A percentile compares a stretch with the other conserved stretches of the same genome.
phyloP scores from a whole-genome alignment of 345 rosid genomes.

The Citrus trifoliata region DNA sequence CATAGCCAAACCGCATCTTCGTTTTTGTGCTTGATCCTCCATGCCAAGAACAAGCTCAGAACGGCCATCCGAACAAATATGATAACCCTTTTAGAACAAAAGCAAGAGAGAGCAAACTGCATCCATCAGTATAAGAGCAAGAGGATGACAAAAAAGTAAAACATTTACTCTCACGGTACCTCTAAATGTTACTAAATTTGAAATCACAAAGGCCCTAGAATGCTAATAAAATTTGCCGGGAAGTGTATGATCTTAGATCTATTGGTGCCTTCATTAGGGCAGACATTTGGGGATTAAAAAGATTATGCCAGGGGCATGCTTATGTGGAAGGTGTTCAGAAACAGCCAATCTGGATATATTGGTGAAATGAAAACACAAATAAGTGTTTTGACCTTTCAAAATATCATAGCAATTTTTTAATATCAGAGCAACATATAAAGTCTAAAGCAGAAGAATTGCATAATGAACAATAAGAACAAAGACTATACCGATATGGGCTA shows the following conservation, averaged over 20 bases:
- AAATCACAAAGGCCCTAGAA: neutral
- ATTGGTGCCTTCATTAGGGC: neutral
- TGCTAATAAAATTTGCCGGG: neutral
- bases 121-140: constrained; percentile 1
- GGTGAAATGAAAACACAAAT: neutral
- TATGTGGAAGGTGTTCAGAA: neutral
- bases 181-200: no score
- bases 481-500: constrained; percentile 84
- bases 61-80: constrained; percentile 64
- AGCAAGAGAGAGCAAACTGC: constrained; percentile 11
- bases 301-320: neutral
- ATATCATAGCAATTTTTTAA: neutral
- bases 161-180: no score
- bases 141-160: neutral
- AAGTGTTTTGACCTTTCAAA: neutral
- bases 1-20: constrained; percentile 85
- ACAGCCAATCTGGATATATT: neutral
- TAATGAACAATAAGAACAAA: neutral
- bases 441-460: constrained; percentile 6
- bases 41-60: constrained; percentile 70
- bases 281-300: neutral
- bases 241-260: neutral
- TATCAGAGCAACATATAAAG: neutral
- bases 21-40: constrained; percentile 73
- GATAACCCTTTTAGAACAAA: constrained; percentile 62